A percentile compares a stretch with the other conserved stretches of the same genome.
These are phyloP conservation scores for Castanopsis chinensis DNA, from an alignment of 306 rosid species.

Conservation along the genomic window DNA sequence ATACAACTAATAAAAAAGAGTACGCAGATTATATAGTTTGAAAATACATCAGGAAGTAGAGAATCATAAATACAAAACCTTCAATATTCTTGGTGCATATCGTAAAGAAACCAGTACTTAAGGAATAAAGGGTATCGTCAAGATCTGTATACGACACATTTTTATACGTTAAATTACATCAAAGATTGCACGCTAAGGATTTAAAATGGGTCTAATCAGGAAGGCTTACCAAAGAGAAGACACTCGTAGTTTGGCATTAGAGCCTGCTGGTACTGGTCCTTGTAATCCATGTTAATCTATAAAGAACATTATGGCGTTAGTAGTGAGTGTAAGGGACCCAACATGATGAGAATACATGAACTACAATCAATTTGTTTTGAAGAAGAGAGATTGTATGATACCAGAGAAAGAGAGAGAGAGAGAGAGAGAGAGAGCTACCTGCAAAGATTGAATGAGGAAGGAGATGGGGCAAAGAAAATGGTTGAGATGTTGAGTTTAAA, in stretches of 20 bases:
- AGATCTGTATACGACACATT: constrained; percentile 44
- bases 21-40: no score
- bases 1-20: no score
- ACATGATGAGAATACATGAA: neutral
- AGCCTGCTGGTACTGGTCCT: constrained; percentile 8
- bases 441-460: no score
- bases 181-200: neutral
- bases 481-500: no score
- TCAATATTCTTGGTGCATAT: constrained; percentile 53
- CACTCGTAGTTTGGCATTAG: constrained; percentile 24
- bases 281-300: constrained; percentile 2
- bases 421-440: neutral
- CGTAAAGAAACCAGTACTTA: constrained; percentile 54
- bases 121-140: constrained; percentile 90
- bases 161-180: no score
- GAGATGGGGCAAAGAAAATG: no score
- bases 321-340: neutral
- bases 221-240: constrained; percentile 23
- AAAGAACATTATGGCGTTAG: neutral
- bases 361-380: neutral
- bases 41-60: neutral
- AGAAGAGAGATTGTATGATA: neutral
- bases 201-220: neutral
- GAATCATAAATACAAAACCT: constrained; percentile 35
- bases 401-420: neutral